Conservation (phyloP, 1,284 basidiomycete species). For the Laetiporus sulphureus region DNA sequence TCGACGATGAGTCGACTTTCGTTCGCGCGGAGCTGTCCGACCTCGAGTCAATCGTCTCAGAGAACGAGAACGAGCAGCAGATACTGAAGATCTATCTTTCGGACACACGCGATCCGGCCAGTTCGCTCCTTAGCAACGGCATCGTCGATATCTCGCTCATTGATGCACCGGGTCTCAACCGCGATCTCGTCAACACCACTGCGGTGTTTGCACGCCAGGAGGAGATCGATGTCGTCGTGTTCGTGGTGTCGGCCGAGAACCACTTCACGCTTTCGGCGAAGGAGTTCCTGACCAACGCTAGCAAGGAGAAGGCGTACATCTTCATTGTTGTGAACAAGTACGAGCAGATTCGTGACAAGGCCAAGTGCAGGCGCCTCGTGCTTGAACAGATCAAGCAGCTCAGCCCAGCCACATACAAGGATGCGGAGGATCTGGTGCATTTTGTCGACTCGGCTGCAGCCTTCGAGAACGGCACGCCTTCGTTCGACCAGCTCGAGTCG, state of each 20-base stretch:
- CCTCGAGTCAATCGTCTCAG: constrained; percentile 77
- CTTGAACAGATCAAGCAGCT: constrained; percentile 94
- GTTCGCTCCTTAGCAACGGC: constrained; percentile 91
- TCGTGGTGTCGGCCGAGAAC: constrained; percentile 97
- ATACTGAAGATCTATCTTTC: constrained; percentile 83
- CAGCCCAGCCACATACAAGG: constrained; percentile 87
- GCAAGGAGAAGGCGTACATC: constrained; percentile 95
- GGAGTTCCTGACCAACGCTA: constrained; percentile 92
- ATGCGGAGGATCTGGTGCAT: constrained; percentile 92
- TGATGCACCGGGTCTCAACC: constrained; percentile 96
- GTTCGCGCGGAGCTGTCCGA: constrained; percentile 62
- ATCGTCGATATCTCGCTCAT: constrained; percentile 98
- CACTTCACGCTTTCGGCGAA: constrained; percentile 96
- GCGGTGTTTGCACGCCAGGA: constrained; percentile 94
- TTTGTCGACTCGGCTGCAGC: constrained; percentile 91
- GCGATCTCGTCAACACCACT: constrained; percentile 94
- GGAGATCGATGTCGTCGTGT: constrained; percentile 98
- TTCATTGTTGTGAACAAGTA: constrained; percentile 99
- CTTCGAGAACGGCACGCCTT: constrained; percentile 53
- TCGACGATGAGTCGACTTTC: constrained; percentile 73
- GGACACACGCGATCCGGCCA: constrained; percentile 65
- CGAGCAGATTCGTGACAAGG: constrained; percentile 94
- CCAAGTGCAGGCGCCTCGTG: constrained; percentile 84
- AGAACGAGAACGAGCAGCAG: constrained; percentile 69
- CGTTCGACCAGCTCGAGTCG: constrained; percentile 89